Evolutionary conservation across 495 filamentous ascomycete species (phyloP).

Genomic region (Hypoxylon perforatum): DNA sequence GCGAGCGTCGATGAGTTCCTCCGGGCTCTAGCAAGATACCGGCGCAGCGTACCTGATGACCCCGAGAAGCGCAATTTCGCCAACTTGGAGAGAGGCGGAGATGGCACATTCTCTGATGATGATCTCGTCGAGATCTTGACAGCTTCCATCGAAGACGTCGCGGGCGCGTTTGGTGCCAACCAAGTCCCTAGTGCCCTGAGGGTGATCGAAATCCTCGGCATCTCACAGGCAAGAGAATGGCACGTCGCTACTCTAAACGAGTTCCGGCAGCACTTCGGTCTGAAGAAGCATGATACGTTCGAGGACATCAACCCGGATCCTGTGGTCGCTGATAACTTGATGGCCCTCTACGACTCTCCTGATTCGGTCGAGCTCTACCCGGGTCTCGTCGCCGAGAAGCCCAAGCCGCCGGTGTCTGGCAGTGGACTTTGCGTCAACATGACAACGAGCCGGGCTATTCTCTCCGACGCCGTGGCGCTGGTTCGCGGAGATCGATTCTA

Average conservation of each 20-base stretch:
- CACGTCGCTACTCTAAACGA: slow-evolving; percentile 81
- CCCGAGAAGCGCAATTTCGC: slow-evolving; percentile 68
- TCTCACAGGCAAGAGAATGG: slow-evolving; percentile 80
- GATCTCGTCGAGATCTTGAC: slow-evolving; percentile 68
- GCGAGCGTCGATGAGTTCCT: slow-evolving; percentile 63
- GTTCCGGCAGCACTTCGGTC: slow-evolving; percentile 77
- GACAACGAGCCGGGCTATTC: slow-evolving; percentile 76
- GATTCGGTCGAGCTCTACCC: slow-evolving; percentile 63
- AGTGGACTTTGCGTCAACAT: slow-evolving; percentile 76
- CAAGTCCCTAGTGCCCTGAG: slow-evolving; percentile 74
- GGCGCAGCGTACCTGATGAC: slow-evolving; percentile 60
- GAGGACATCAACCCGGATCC: slow-evolving; percentile 79
- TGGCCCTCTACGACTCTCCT: slow-evolving; percentile 76
- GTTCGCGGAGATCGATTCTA: slow-evolving; percentile 86
- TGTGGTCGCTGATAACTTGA: slow-evolving; percentile 70
- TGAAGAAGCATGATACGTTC: slow-evolving; percentile 75
- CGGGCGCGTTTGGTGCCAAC: slow-evolving; percentile 69
- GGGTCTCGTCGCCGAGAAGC: slow-evolving; percentile 74
- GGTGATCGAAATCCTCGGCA: slow-evolving; percentile 79
- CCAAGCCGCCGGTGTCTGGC: slow-evolving; percentile 70
- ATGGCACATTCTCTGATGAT: slow-evolving; percentile 67
- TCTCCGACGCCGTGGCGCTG: slow-evolving; percentile 83
- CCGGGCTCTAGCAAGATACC: slow-evolving; percentile 61
- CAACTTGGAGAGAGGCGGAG: slow-evolving; percentile 60
- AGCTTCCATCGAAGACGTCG: slow-evolving; percentile 66